Conservation (phyloP, 148 eudicot genomes). For the Heliamphora exappendiculata region DNA sequence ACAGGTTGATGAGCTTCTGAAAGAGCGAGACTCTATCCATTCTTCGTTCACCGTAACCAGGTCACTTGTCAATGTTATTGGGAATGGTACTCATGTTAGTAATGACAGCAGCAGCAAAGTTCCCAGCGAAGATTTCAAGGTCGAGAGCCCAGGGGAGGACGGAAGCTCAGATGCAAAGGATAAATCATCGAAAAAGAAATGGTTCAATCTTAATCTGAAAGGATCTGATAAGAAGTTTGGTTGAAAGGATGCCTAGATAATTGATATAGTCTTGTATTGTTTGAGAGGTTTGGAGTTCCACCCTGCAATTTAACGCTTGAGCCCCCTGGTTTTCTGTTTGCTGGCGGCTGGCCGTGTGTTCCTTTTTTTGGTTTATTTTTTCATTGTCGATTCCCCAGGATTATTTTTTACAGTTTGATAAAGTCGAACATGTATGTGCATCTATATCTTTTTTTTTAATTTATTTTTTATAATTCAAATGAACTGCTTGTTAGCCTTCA, state of each 20-base stretch:
- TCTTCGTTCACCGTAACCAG: conserved; percentile 65
- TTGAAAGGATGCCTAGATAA: neutral
- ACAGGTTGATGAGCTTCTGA: conserved; percentile 93
- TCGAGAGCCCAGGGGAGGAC: conserved; percentile 70
- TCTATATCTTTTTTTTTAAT: neutral
- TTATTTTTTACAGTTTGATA: conserved; percentile 1
- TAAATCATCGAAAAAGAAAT: conserved; percentile 67
- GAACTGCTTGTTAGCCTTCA: conserved; percentile 2
- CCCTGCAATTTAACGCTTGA: neutral
- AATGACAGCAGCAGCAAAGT: conserved; percentile 67
- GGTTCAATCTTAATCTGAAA: conserved; percentile 81
- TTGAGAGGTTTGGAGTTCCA: conserved; percentile 9
- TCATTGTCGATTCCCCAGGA: neutral
- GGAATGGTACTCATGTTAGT: conserved; percentile 18
- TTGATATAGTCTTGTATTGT: neutral
- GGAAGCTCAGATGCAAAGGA: conserved; percentile 81
- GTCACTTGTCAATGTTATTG: conserved; percentile 24
- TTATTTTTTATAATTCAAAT: neutral
- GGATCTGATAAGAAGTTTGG: conserved; percentile 58
- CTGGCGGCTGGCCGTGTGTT: neutral
- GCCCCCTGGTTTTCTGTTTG: neutral
- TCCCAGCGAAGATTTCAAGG: conserved; percentile 46
- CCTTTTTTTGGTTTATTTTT: neutral
- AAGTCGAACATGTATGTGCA: neutral
- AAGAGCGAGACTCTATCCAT: conserved; percentile 77